Conservation (phyloP, 2,329 filamentous ascomycete species). For the Xylaria sp. region DNA sequence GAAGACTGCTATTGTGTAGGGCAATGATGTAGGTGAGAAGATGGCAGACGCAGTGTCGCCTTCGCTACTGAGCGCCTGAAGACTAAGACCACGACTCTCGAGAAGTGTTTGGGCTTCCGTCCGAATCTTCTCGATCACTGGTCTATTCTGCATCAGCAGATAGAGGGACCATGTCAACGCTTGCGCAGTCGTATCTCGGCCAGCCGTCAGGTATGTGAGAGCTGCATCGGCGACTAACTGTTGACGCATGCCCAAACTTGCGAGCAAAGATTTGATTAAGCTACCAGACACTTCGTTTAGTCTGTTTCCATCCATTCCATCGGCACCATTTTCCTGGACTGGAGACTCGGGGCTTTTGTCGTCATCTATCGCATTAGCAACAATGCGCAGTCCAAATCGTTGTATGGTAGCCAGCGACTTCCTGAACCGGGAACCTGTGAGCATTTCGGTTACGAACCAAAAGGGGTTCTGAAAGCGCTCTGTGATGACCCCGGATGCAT, state of each 20-base stretch:
- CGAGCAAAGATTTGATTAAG: constrained; percentile 56
- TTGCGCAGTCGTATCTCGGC: constrained; percentile 60
- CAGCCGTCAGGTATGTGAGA: constrained; percentile 60
- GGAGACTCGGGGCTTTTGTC: background rate
- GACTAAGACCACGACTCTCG: background rate
- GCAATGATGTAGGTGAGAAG: constrained; percentile 41
- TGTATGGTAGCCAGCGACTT: constrained; percentile 46
- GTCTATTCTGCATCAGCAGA: constrained; percentile 49
- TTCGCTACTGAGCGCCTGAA: constrained; percentile 5
- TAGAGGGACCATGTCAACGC: constrained; percentile 61
- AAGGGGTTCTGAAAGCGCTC: constrained; percentile 62
- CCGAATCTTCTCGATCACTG: constrained; percentile 38
- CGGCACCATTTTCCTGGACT: constrained; percentile 8
- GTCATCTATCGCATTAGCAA: constrained; percentile 42
- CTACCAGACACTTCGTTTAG: constrained; percentile 33
- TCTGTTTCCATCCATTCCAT: constrained; percentile 1
- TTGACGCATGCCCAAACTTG: constrained; percentile 46
- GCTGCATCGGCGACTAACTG: constrained; percentile 58
- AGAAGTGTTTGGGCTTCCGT: constrained; percentile 36
- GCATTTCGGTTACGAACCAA: constrained; percentile 53
- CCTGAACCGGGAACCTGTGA: constrained; percentile 46
- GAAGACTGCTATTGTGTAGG: constrained; percentile 57
- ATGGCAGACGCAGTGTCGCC: constrained; percentile 27
- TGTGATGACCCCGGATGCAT: constrained; percentile 55
- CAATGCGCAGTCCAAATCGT: constrained; percentile 52